Percentiles rank a stretch among this genome's conserved stretches.
phyloP scores from a whole-genome alignment of 306 rosid species.

The Prinsepia uniflora region DNA sequence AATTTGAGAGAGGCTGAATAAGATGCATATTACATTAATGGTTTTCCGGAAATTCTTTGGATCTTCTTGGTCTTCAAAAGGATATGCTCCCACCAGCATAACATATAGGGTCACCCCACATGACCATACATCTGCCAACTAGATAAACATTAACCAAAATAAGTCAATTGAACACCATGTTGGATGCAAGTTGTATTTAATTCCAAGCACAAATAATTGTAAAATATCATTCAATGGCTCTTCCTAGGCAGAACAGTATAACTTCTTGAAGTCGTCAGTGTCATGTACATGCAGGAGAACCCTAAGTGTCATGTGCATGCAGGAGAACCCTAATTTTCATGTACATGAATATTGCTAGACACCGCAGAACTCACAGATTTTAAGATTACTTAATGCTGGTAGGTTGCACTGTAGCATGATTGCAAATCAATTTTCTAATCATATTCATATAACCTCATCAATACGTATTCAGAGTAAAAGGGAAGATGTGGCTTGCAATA shows the following conservation, averaged over 20 bases:
- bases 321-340: not conserved
- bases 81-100: conserved; percentile 90
- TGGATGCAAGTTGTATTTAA: not conserved
- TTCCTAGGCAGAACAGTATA: too few species aligned
- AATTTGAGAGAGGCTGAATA: conserved; percentile 6
- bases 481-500: too few species aligned
- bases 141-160: conserved; percentile 25
- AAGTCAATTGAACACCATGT: not conserved
- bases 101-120: conserved; percentile 90
- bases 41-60: conserved; percentile 89
- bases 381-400: not conserved
- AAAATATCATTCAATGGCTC: not conserved
- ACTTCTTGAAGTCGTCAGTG: not conserved
- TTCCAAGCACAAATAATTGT: not conserved
- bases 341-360: conserved; percentile 1
- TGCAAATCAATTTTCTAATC: not conserved
- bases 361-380: not conserved
- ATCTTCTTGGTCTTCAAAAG: conserved; percentile 82
- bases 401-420: not conserved
- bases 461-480: too few species aligned
- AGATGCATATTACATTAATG: conserved; percentile 45
- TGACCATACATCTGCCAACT: conserved; percentile 92
- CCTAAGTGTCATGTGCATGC: not conserved
- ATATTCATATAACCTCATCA: not conserved
- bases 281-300: not conserved